These are phyloP conservation scores for Claviceps spartinae DNA, from an alignment of 2,329 filamentous ascomycete species.

Conservation along the genomic window DNA sequence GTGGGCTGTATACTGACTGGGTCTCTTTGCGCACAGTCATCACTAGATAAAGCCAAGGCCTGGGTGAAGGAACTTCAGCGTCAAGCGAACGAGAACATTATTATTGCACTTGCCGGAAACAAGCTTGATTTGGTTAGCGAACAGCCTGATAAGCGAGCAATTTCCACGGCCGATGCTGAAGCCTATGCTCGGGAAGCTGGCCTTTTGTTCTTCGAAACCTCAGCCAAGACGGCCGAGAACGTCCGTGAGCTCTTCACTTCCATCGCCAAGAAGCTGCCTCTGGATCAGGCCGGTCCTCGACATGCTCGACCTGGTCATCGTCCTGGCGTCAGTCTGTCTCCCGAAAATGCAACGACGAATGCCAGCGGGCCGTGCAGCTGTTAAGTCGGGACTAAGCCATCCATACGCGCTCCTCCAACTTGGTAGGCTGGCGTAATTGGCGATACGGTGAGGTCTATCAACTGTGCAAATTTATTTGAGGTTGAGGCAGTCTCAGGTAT, in stretches of 20 bases:
- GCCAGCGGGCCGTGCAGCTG: slow-evolving; percentile 42
- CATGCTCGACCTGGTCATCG: slow-evolving; percentile 57
- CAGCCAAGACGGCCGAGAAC: slow-evolving; percentile 93
- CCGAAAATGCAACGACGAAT: slow-evolving; percentile 45
- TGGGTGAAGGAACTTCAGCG: slow-evolving; percentile 99
- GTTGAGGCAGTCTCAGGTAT: slow-evolving; percentile 12
- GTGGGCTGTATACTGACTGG: not conserved
- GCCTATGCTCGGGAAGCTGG: slow-evolving; percentile 89
- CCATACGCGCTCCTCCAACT: not conserved
- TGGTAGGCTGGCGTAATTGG: slow-evolving; percentile 7
- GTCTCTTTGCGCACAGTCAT: slow-evolving; percentile 48
- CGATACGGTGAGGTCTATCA: too few relatives aligned
- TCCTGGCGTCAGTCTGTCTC: slow-evolving; percentile 42
- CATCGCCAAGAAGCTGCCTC: slow-evolving; percentile 92
- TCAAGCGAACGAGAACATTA: slow-evolving; percentile 98
- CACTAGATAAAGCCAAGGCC: slow-evolving; percentile 95
- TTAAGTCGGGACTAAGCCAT: slow-evolving; percentile 18
- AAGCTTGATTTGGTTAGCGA: slow-evolving; percentile 93
- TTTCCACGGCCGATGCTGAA: slow-evolving; percentile 78
- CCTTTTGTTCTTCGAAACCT: slow-evolving; percentile 95
- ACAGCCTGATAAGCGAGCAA: slow-evolving; percentile 89
- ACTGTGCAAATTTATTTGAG: not conserved
- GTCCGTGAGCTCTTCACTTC: slow-evolving; percentile 92
- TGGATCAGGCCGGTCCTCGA: slow-evolving; percentile 89
- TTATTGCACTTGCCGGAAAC: slow-evolving; percentile 95